Percentiles rank a stretch among this genome's conserved stretches.
phyloP scores from a whole-genome alignment of 163 green algal species.

The Prototheca stagnorum region DNA sequence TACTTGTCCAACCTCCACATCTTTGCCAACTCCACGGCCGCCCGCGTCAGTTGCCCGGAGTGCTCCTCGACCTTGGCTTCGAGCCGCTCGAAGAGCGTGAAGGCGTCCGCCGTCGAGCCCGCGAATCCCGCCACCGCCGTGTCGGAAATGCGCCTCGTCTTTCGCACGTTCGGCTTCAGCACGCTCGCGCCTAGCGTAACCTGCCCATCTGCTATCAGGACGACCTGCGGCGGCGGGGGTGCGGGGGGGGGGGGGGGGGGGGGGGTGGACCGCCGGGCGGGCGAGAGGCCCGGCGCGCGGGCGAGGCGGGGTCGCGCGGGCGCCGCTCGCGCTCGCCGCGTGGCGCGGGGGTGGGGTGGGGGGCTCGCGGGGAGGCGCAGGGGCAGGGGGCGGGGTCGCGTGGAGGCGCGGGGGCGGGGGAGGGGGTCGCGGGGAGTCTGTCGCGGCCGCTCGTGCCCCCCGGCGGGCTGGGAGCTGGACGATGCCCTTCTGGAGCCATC shows the following conservation, averaged over 20 bases:
- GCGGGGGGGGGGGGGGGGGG: background rate
- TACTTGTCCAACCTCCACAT: constrained; percentile 90
- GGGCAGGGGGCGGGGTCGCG: too few relatives aligned
- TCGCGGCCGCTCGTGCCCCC: too few relatives aligned
- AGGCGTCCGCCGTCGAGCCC: constrained; percentile 56
- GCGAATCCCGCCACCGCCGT: constrained; percentile 55
- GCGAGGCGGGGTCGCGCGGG: too few relatives aligned
- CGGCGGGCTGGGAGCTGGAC: too few relatives aligned
- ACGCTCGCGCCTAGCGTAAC: constrained; percentile 55
- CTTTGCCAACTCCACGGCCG: constrained; percentile 88
- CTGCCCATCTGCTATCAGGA: constrained; percentile 75
- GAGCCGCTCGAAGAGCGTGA: constrained; percentile 64
- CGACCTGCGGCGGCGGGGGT: constrained; percentile 38
- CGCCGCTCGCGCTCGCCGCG: too few relatives aligned
- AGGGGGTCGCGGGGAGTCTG: too few relatives aligned
- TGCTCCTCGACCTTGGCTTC: constrained; percentile 70
- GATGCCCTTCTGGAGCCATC: too few relatives aligned
- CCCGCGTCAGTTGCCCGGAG: constrained; percentile 70
- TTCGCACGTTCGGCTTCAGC: constrained; percentile 81
- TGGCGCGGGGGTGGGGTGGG: too few relatives aligned
- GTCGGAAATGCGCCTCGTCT: constrained; percentile 60
- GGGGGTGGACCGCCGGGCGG: background rate
- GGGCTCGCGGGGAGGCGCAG: too few relatives aligned
- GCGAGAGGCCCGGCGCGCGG: background rate
- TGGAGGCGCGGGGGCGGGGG: too few relatives aligned